Percentiles rank a stretch among this genome's conserved stretches.
Evolutionary conservation across 2,329 filamentous ascomycete species (phyloP).

Genomic region (Hypoxylon sp.): DNA sequence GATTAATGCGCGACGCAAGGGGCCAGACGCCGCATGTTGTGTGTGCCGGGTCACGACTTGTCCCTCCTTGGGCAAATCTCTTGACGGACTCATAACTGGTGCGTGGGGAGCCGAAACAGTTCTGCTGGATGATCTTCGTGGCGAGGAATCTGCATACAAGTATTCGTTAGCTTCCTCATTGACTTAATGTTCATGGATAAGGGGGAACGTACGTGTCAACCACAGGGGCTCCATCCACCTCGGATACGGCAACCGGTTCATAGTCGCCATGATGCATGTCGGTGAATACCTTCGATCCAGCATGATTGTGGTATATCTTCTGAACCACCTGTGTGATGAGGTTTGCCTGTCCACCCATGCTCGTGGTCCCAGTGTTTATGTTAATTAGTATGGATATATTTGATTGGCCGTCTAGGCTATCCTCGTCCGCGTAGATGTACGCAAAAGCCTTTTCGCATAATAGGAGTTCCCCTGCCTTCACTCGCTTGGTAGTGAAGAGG

Average conservation of each 20-base stretch:
- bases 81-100: slow-evolving; percentile 36
- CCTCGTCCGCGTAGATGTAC: slow-evolving; percentile 55
- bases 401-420: slow-evolving; percentile 32
- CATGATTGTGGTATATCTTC: slow-evolving; percentile 62
- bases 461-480: slow-evolving; percentile 66
- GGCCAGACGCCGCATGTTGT: slow-evolving; percentile 63
- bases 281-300: slow-evolving; percentile 52
- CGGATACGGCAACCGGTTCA: slow-evolving; percentile 44
- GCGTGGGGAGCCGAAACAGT: slow-evolving; percentile 59
- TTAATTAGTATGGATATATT: slow-evolving; percentile 58
- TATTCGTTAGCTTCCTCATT: slow-evolving; percentile 1
- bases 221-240: slow-evolving; percentile 57
- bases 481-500: slow-evolving; percentile 64
- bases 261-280: slow-evolving; percentile 61
- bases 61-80: too few species aligned
- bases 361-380: slow-evolving; percentile 50
- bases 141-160: slow-evolving; percentile 60
- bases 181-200: neutral
- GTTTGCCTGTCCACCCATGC: slow-evolving; percentile 58
- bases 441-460: slow-evolving; percentile 70
- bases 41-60: neutral
- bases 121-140: slow-evolving; percentile 59
- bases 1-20: slow-evolving; percentile 66
- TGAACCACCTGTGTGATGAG: slow-evolving; percentile 61
- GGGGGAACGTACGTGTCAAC: slow-evolving; percentile 61